phyloP scores from a whole-genome alignment of 176 grass and related monocot genomes.

The barley (Hordeum vulgare) region DNA sequence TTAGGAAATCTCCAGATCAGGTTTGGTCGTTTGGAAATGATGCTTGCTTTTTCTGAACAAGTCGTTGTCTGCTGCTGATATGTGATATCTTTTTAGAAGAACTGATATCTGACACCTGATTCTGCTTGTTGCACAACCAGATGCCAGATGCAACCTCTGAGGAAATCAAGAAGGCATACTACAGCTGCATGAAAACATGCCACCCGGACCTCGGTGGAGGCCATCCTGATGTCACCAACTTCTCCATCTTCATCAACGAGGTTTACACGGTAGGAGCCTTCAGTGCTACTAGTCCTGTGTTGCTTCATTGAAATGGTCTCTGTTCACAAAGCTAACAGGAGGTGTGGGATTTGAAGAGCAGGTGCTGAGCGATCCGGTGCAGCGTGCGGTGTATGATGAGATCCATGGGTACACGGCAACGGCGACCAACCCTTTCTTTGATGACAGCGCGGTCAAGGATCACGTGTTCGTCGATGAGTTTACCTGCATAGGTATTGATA shows the following conservation, averaged over 20 bases:
- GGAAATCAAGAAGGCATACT: constrained; percentile 93
- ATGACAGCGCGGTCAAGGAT: constrained; percentile 69
- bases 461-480: constrained; percentile 91
- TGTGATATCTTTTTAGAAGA: no score
- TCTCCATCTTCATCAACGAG: constrained; percentile 94
- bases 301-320: neutral
- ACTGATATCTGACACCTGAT: neutral
- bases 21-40: neutral
- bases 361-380: constrained; percentile 84
- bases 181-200: constrained; percentile 89
- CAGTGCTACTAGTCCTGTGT: neutral
- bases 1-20: neutral
- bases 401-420: constrained; percentile 76
- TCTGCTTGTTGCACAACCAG: constrained; percentile 25
- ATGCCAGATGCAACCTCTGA: constrained; percentile 78
- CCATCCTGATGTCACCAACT: constrained; percentile 55
- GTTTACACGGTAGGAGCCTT: constrained; percentile 57
- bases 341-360: constrained; percentile 7
- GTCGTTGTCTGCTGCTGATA: neutral
- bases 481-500: constrained; percentile 75
- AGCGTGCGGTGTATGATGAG: constrained; percentile 78
- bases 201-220: constrained; percentile 86
- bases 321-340: constrained; percentile 38
- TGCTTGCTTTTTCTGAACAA: neutral
- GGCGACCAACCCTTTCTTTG: constrained; percentile 79